Base-by-base conservation (phyloP, 306 rosid genomes). In the Quercus berberidifolia region DNA sequence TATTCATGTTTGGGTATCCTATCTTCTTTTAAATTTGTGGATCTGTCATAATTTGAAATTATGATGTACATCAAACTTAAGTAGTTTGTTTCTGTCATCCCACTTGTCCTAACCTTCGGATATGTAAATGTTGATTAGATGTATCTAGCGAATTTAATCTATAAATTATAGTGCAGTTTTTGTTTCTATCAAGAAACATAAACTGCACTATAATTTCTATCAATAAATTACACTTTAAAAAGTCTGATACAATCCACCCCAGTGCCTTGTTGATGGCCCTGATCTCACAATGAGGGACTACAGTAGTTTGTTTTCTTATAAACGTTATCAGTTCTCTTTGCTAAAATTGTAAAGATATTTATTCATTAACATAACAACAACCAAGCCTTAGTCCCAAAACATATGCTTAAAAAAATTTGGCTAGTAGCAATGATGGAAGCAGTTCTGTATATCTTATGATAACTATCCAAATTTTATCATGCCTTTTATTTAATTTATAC, bases 401-500 rank as follows among this genome's bases (percentile, higher is more conserved):
- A 12, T 17, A 15, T 35, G 6, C 43, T 64, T 15, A 19, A 10
- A 64, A 64, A 30, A 6, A 5, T 17, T 33, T 31, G 49, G 52
- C 55, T 12, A 11, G 13, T 41, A 52, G 52, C 73, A 60, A 59
- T 13, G 17, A 18, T 26, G 35, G 30, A 33, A 67, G 71, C 71
- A 28, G 71, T 33, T 2, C 6, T 18, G 6, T 67, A 31, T 11
- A 31, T 67, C 51, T 46, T 5, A 67, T 67, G 71, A n/a, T 23
- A 21, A 25, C 30, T 3, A 25, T 33, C 72, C n/a, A 67, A 19
- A 49, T n/a, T 33, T 67, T 67, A 35, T 35, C 72, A n/a, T 46
- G 26, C 75, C 52, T 80, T 83, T 52, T 72, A 51, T 80, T 56
- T 76, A 49, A 41, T 41, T 41, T 41, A 41, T 49, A 49, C 54